A percentile compares a stretch with the other conserved stretches of the same genome.
These are phyloP conservation scores for Ustilago loliicola DNA, from an alignment of 1,284 basidiomycete genomes.

Conservation along the genomic window DNA sequence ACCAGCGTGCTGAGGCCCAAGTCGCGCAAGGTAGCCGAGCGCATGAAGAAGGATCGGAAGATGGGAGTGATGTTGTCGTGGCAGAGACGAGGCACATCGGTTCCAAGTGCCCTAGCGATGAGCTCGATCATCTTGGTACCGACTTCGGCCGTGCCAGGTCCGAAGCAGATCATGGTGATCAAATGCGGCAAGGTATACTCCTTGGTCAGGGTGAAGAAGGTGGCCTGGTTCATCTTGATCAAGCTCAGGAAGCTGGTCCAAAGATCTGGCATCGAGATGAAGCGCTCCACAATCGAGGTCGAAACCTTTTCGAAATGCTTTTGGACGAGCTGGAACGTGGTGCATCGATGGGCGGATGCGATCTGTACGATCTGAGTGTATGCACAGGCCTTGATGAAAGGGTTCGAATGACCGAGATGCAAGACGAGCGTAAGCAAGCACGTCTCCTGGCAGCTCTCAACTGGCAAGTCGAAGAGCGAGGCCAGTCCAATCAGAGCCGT, in stretches of 20 bases:
- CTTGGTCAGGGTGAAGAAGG: conserved; percentile 66
- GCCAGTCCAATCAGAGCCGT: conserved; percentile 52
- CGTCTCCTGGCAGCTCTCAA: conserved; percentile 48
- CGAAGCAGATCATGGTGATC: conserved; percentile 53
- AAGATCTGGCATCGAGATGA: conserved; percentile 58
- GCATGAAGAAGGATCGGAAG: conserved; percentile 62
- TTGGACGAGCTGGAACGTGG: conserved; percentile 65
- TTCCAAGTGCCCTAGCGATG: conserved; percentile 58
- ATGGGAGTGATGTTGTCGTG: conserved; percentile 62
- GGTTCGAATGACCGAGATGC: conserved; percentile 50
- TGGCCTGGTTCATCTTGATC: conserved; percentile 61
- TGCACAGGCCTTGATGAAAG: conserved; percentile 55
- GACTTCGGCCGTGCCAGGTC: conserved; percentile 33
- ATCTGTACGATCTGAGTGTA: conserved; percentile 62
- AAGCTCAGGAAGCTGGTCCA: conserved; percentile 60
- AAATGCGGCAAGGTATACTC: conserved; percentile 63
- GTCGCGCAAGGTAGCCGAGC: conserved; percentile 41
- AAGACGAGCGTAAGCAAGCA: conserved; percentile 49
- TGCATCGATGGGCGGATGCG: conserved; percentile 55
- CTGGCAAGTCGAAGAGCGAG: conserved; percentile 31
- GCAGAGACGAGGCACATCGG: conserved; percentile 58
- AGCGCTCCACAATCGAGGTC: conserved; percentile 55
- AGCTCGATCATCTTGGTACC: conserved; percentile 52
- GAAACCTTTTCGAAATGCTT: conserved; percentile 59
- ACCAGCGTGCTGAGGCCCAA: conserved; percentile 48